Evolutionary conservation across 192 early-diverging fungal genomes (phyloP), one percentile per base, ranked within the genome.

Genomic region (Coemansia sp.): DNA sequence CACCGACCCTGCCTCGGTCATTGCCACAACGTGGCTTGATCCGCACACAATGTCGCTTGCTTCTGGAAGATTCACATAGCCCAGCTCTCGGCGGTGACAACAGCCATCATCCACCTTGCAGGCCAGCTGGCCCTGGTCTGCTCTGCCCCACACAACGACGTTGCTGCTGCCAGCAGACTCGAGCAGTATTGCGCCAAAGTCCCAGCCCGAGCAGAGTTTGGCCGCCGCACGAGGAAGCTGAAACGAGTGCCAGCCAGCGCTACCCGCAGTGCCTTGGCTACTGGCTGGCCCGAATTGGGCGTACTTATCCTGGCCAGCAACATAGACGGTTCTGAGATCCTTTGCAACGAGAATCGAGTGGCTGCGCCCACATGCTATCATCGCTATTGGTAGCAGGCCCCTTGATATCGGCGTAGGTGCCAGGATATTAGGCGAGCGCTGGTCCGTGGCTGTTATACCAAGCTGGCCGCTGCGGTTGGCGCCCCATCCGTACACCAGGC

Each of bases 41-140:
- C 90, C 94, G 69, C 90, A 91, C 2, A 78, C 56, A 40, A 84
- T 54, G 11, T 72, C 68, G 18, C 33, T 8, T 3, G 62, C 54
- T 21, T 10, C 29, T 1, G 53, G 41, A 10, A 68, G 29, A 22
- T 40, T 61, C 43, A 65, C 58, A 18, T 18, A 42, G n/a, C 48
- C 55, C 59, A 65, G 36, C 10, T 52, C 69, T 4, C 63, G 53
- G 24, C 27, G 53, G 24, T 22, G 70, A 42, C 14, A 53, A 0
- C 15, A 6, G 34, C 6, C 48, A 19, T 21, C 48, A 19, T n/a
- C 15, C 9, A 29, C 37, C 11, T 11, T 38, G 14, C 17, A 44
- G 11, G 44, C 86, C 34, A 91, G 74, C 60, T 93, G 91, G 19
- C 85, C 85, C 58, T 90, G 85, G 62, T 93, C 89, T 18, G 82